Percentiles rank a stretch among this genome's conserved stretches.
Evolutionary conservation across 2,329 filamentous ascomycete species (phyloP).

Genomic region (Fusarium cyanostomum): DNA sequence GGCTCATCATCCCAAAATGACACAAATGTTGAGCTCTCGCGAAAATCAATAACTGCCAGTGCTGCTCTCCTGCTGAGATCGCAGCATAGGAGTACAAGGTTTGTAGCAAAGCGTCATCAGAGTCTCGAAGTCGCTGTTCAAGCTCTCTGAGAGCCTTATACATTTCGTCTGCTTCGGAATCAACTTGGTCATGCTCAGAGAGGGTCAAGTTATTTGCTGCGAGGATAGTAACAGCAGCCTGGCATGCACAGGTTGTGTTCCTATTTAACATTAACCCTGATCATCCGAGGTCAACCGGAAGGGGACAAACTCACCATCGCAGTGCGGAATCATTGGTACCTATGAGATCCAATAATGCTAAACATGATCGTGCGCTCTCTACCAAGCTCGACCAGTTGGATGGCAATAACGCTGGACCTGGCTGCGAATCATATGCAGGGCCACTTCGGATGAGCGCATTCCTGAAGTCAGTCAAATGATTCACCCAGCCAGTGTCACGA

Average conservation of each 20-base stretch:
- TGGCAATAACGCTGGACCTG: neutral
- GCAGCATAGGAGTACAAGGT: neutral
- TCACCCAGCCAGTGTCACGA: neutral
- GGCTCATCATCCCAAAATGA: neutral
- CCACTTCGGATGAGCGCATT: neutral
- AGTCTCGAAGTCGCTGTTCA: neutral
- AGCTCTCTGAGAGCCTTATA: neutral
- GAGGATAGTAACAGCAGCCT: constrained; percentile 1
- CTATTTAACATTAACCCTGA: neutral
- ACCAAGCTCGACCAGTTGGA: constrained; percentile 3
- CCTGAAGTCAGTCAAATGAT: neutral
- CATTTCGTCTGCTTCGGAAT: neutral
- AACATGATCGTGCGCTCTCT: constrained; percentile 1
- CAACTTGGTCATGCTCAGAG: neutral
- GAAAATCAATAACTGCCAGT: neutral
- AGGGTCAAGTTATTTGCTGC: constrained; percentile 3
- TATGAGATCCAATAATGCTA: neutral
- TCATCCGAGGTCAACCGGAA: neutral
- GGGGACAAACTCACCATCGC: neutral
- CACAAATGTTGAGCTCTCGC: neutral
- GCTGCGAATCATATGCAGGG: neutral
- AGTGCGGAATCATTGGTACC: neutral
- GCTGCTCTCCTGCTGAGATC: neutral
- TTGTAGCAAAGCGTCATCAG: neutral
- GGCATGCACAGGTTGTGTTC: neutral